phyloP scores from a whole-genome alignment of 1,284 basidiomycete genomes.

The Naganishia cerealis region DNA sequence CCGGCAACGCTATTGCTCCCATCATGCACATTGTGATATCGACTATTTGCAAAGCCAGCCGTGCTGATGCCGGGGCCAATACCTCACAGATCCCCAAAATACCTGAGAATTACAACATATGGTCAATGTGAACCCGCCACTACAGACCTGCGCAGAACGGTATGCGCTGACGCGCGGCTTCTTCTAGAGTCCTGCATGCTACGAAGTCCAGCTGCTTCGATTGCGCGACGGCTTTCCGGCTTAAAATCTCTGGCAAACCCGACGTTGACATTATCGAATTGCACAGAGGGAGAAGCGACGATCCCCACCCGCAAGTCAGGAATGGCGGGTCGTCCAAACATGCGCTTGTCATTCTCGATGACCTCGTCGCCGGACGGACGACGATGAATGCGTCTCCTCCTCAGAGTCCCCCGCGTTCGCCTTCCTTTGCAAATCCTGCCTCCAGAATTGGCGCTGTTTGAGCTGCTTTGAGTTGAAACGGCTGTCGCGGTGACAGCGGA shows the following conservation, averaged over 20 bases:
- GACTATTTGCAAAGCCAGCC: too few relatives aligned
- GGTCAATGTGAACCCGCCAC: too few relatives aligned
- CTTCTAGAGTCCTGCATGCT: not conserved
- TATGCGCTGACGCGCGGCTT: not conserved
- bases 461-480: not conserved
- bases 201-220: not conserved
- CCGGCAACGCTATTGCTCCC: too few relatives aligned
- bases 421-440: slow-evolving; percentile 10
- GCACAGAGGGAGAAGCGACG: not conserved
- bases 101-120: too few relatives aligned
- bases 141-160: not conserved
- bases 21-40: too few relatives aligned
- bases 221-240: slow-evolving; percentile 1
- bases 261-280: not conserved
- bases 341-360: slow-evolving; percentile 1
- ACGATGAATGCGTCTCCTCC: not conserved
- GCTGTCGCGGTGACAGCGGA: not conserved
- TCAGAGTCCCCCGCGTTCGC: slow-evolving; percentile 6
- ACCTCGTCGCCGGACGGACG: not conserved
- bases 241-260: not conserved
- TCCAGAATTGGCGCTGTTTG: not conserved
- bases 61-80: too few relatives aligned
- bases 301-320: slow-evolving; percentile 2
- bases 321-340: slow-evolving; percentile 8
- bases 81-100: too few relatives aligned